Base-by-base conservation (phyloP, 1,284 basidiomycete species). In the Singerocomus inundabilis region DNA sequence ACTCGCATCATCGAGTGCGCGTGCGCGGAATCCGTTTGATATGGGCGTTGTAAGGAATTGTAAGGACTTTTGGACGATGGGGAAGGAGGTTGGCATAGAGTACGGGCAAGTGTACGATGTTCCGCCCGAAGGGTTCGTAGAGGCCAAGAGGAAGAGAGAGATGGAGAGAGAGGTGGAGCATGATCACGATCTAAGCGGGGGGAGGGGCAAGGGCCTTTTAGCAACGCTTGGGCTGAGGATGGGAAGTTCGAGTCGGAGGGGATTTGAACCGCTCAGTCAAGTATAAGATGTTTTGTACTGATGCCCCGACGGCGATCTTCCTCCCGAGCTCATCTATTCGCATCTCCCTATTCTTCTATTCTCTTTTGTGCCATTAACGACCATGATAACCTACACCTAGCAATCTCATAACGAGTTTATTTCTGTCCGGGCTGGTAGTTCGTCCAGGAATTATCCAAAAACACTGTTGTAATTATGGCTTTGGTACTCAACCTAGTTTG, bases 51-150 rank as follows among this genome's bases (percentile, higher is more conserved):
- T 86, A 13, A 77, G 80, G 59, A 99, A 99, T 69, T 99, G 97
- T 70, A 82, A 80, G 57, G 96, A 99, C 71, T 99, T 99, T 67
- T 99, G 96, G 96, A 84, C 85, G 39, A 81, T 80, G 45, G 93
- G 93, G 18, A 75, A 78, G 52, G 88, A 92, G 69, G 72, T 97
- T 6, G 91, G 90, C 1, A 85, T 99, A 25, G 88, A 96, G 68
- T 99, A 98, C 70, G 85, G 88, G 39, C 75, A 79, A 55, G 66
- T 99, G 64, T 98, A 95, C 69, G 95, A 97, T 64, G 80, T 99
- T 7, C 93, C 93, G 3, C 57, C 74, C 1, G 91, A 93, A 64
- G 92, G 91, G 5, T 91, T 91, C 65, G 67, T 70, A 42, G 88
- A 88, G 66, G 86, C 84, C 54, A 84, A 82, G 72, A 68, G 67